Evolutionary conservation across 129 eudicot genomes (phyloP).

Genomic region (Deinandra increscens): DNA sequence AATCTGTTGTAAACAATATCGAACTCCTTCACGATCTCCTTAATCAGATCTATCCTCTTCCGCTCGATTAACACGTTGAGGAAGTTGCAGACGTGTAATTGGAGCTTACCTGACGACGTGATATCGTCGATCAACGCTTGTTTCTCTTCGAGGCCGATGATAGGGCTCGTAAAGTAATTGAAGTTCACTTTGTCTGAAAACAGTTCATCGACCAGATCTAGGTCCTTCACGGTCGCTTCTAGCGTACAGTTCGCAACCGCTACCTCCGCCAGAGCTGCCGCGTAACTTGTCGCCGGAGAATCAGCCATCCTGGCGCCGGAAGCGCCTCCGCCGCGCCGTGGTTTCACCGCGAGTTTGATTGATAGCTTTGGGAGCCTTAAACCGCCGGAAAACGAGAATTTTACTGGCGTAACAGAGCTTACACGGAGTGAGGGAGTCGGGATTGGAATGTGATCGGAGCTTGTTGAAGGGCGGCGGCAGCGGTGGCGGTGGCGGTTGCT

Average conservation of each 20-base stretch:
- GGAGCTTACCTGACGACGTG: conserved; percentile 38
- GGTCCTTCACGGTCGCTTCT: conserved; percentile 47
- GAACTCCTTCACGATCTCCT: conserved; percentile 68
- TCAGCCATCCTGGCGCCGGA: conserved; percentile 46
- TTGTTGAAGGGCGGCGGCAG: conserved; percentile 53
- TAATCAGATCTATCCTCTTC: conserved; percentile 49
- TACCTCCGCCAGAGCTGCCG: conserved; percentile 59
- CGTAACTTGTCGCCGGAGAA: conserved; percentile 34
- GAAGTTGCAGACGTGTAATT: conserved; percentile 57
- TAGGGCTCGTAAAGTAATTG: conserved; percentile 54
- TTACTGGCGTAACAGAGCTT: conserved; percentile 18
- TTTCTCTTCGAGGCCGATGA: conserved; percentile 44
- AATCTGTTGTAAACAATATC: conserved; percentile 51
- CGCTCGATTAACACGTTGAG: conserved; percentile 60
- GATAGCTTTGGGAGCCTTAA: conserved; percentile 44
- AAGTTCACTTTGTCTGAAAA: conserved; percentile 39
- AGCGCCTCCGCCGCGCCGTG: conserved; percentile 41
- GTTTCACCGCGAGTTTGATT: conserved; percentile 35
- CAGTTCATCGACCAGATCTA: conserved; percentile 43
- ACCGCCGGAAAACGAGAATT: conserved; percentile 40
- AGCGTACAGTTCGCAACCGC: conserved; percentile 56
- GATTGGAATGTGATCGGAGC: conserved; percentile 48
- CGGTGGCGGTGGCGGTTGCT: conserved; percentile 52
- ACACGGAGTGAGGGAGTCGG: conserved; percentile 37
- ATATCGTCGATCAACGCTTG: conserved; percentile 47